Percentiles rank a stretch among this genome's conserved stretches.
Evolutionary conservation across 495 filamentous ascomycete species (phyloP).

Genomic region (Talaromyces wortmannii): DNA sequence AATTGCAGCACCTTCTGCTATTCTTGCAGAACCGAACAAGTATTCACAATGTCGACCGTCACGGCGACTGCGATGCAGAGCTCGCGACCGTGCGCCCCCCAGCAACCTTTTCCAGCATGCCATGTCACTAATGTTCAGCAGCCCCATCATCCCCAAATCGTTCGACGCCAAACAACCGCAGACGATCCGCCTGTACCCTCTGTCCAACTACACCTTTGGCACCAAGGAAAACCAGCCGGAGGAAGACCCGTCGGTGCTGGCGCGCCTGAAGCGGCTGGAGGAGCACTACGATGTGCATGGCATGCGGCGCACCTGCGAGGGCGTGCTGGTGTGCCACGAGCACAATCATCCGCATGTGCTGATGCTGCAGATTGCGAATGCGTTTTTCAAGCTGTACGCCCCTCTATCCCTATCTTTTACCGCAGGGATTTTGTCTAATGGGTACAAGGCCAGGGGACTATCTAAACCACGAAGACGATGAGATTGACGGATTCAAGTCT

Average conservation of each 20-base stretch:
- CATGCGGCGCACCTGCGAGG: slow-evolving; percentile 96
- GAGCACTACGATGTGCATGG: slow-evolving; percentile 89
- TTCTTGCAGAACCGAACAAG: neutral
- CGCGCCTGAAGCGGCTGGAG: slow-evolving; percentile 84
- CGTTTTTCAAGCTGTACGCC: slow-evolving; percentile 91
- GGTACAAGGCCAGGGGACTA: slow-evolving; percentile 77
- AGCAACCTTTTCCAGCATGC: neutral
- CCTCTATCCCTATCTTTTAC: neutral
- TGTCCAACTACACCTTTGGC: slow-evolving; percentile 98
- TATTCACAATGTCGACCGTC: slow-evolving; percentile 64
- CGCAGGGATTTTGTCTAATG: neutral
- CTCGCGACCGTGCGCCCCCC: slow-evolving; percentile 49
- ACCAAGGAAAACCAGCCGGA: slow-evolving; percentile 97
- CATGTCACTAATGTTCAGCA: slow-evolving; percentile 15
- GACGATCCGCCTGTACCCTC: slow-evolving; percentile 87
- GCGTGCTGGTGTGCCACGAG: slow-evolving; percentile 94
- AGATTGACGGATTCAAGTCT: slow-evolving; percentile 87
- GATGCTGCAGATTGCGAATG: slow-evolving; percentile 98
- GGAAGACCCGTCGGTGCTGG: slow-evolving; percentile 91
- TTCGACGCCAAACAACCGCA: slow-evolving; percentile 87
- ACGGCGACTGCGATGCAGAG: slow-evolving; percentile 63
- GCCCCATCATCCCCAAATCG: slow-evolving; percentile 67
- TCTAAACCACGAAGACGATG: slow-evolving; percentile 80
- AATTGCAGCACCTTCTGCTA: too few relatives aligned
- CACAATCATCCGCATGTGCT: slow-evolving; percentile 97